These are phyloP conservation scores for Vararia minispora DNA, from an alignment of 768 basidiomycete genomes.

Conservation along the genomic window DNA sequence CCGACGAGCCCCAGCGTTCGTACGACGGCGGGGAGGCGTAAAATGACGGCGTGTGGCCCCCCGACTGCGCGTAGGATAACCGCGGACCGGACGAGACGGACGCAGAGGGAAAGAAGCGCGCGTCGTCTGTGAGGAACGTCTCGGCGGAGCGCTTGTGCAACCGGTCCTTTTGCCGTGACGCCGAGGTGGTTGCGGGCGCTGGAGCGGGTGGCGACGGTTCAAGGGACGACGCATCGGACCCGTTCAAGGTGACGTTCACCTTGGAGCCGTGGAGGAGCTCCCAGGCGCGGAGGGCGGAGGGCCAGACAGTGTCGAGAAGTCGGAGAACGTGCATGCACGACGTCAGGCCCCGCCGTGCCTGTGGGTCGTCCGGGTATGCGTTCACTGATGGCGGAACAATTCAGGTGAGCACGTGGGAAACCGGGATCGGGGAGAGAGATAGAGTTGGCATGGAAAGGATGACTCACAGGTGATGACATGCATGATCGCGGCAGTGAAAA, in stretches of 20 bases:
- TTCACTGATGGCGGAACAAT: slow-evolving; percentile 45
- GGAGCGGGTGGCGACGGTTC: too few species aligned
- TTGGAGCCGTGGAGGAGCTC: slow-evolving; percentile 63
- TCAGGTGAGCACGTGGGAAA: slow-evolving; percentile 1
- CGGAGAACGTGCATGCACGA: slow-evolving; percentile 59
- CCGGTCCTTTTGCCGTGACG: slow-evolving; percentile 11
- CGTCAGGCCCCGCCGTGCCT: slow-evolving; percentile 49
- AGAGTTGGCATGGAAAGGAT: background rate
- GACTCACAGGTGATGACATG: slow-evolving; percentile 61
- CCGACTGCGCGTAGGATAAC: slow-evolving; percentile 8
- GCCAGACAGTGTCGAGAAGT: slow-evolving; percentile 64
- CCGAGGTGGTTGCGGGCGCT: slow-evolving; percentile 3
- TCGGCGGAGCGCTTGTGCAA: slow-evolving; percentile 54
- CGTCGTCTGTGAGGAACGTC: slow-evolving; percentile 23
- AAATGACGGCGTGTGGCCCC: slow-evolving; percentile 16
- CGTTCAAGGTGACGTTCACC: too few species aligned
- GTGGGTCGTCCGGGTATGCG: slow-evolving; percentile 55
- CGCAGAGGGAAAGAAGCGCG: slow-evolving; percentile 1
- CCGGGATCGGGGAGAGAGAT: background rate
- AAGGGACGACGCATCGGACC: too few species aligned
- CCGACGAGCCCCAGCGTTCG: slow-evolving; percentile 30
- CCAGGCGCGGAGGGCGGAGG: slow-evolving; percentile 61
- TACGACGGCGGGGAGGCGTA: slow-evolving; percentile 28
- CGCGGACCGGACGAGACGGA: slow-evolving; percentile 6
- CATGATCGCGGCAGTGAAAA: slow-evolving; percentile 74